These are phyloP conservation scores for Pontederia paniculata DNA, from an alignment of 176 grass and related monocot genomes.

Conservation along the genomic window DNA sequence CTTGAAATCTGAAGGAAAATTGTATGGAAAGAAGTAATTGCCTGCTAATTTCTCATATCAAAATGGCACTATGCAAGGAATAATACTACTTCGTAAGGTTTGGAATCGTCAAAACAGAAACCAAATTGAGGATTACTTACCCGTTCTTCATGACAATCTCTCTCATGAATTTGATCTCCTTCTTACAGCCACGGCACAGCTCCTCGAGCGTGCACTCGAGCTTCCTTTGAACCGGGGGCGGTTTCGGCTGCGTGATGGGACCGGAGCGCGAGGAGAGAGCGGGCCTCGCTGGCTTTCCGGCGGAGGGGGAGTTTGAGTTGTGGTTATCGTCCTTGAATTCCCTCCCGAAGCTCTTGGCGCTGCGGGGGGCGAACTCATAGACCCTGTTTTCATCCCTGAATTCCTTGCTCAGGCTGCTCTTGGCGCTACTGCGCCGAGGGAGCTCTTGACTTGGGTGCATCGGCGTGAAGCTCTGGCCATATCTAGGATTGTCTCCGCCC, in stretches of 20 bases:
- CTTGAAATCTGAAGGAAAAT: too few species aligned
- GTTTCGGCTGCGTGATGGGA: slow-evolving; percentile 59
- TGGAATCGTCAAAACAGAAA: background rate
- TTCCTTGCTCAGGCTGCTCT: slow-evolving; percentile 4
- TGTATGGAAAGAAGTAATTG: too few species aligned
- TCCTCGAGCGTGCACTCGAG: slow-evolving; percentile 97
- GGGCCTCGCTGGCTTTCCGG: slow-evolving; percentile 7
- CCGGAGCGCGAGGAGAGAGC: slow-evolving; percentile 69
- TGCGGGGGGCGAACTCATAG: slow-evolving; percentile 15
- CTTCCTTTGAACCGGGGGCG: slow-evolving; percentile 56
- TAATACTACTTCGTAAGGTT: too few species aligned
- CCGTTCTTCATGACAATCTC: slow-evolving; percentile 78
- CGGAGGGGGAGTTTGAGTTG: slow-evolving; percentile 13
- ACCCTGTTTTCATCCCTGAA: too few species aligned
- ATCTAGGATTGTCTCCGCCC: too few species aligned
- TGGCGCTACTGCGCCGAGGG: background rate
- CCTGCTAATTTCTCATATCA: too few species aligned
- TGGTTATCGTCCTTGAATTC: slow-evolving; percentile 53
- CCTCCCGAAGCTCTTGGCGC: slow-evolving; percentile 31
- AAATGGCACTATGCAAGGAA: too few species aligned
- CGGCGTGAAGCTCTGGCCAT: background rate
- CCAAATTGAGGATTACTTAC: slow-evolving; percentile 12
- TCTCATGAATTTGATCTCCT: slow-evolving; percentile 63
- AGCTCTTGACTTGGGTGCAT: background rate
- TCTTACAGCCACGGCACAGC: slow-evolving; percentile 75